phyloP scores from a whole-genome alignment of 306 rosid species.

The Abrus pulchellus region DNA sequence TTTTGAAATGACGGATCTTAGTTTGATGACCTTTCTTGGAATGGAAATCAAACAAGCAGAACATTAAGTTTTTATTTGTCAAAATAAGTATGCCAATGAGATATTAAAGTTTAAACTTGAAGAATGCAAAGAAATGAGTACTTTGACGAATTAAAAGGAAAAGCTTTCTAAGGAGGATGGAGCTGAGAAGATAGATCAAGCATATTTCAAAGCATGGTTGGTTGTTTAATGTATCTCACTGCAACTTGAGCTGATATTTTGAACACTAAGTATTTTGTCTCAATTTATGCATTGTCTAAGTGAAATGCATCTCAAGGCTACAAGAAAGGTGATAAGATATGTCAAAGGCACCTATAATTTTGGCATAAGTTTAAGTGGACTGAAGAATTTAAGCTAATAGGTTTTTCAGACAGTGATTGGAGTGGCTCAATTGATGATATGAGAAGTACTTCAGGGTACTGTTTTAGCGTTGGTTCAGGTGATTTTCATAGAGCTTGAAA shows the following conservation, averaged over 20 bases:
- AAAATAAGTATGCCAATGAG: no score
- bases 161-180: no score
- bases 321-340: neutral
- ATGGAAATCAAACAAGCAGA: no score
- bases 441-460: neutral
- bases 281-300: neutral
- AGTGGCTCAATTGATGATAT: neutral
- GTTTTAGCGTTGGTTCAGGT: neutral
- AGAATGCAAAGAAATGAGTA: no score
- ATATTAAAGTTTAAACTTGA: no score
- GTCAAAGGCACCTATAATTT: neutral
- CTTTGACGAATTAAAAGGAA: no score
- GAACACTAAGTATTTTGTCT: neutral
- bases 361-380: neutral
- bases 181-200: neutral
- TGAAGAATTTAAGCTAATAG: neutral
- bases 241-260: neutral
- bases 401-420: neutral
- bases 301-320: constrained; percentile 9
- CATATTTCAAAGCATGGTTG: neutral
- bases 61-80: no score
- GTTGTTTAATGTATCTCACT: neutral
- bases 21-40: no score
- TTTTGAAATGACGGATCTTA: no score
- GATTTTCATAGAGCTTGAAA: neutral